Evolutionary conservation across 2,329 filamentous ascomycete species (phyloP), one percentile per base, ranked within the genome.

Genomic region (Aspergillus eucalypticola): DNA sequence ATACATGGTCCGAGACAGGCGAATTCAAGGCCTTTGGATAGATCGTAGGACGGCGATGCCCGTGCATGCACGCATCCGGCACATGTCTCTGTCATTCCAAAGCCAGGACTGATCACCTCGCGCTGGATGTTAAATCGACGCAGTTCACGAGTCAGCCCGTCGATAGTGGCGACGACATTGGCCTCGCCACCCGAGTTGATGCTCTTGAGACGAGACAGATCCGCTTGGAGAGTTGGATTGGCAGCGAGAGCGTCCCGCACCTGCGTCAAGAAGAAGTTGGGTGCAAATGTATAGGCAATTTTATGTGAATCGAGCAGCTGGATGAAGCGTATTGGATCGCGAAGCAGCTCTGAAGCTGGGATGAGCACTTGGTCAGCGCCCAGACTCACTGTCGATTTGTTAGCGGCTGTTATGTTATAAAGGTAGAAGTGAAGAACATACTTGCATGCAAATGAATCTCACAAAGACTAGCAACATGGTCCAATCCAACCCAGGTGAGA

Each of bases 401-500:
- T 21, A 44, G 13, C 11, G 2, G 17, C 10, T 15, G 19, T 7
- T 7, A 13, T 13, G 2, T 15, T 15, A 13, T 13, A 15, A 10
- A 21, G 11, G 8, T 2, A 23, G 2, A 8, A 13, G 10, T 3
- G n/a, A 17, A 8, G 41, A 23, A 19, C 41, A 23, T 23, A 44
- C 41, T 82, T 38, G 49, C 56, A 25, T 58, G 78, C 0, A 86
- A 66, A 62, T 86, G 84, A 13, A 82, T 78, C 55, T 86, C 81
- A 1, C 75, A 72, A 5, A 87, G 70, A 63, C 73, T 79, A 0
- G 80, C 84, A 11, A 84, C 82, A 60, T 86, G 84, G 61, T 86
- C 83, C 8, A 86, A 69, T 1, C 75, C 77, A 19, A 83, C 77
- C 82, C 81, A 84, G 60, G 78, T 82, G 2, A 84, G 67, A 41